Percentiles rank a stretch among this genome's conserved stretches.
These are phyloP conservation scores for Penicillium nordicum DNA, from an alignment of 2,329 filamentous ascomycete genomes.

Conservation along the genomic window DNA sequence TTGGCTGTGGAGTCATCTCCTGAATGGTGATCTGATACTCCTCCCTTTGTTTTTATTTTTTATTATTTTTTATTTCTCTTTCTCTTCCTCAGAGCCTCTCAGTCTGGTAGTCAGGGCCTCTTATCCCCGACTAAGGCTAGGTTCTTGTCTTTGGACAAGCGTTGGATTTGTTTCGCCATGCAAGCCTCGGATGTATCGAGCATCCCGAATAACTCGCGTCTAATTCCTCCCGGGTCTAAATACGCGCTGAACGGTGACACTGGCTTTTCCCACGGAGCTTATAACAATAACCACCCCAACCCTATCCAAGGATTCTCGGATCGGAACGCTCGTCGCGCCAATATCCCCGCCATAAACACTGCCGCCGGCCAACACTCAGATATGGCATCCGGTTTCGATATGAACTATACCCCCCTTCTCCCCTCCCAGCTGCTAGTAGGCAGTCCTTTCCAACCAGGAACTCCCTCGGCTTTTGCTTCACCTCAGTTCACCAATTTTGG, in stretches of 20 bases:
- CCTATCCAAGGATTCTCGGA: slow-evolving; percentile 76
- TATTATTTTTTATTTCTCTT: neutral
- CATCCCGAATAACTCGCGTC: slow-evolving; percentile 58
- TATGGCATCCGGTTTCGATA: slow-evolving; percentile 85
- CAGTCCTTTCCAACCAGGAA: slow-evolving; percentile 94
- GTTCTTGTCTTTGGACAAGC: slow-evolving; percentile 18
- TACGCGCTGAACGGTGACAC: slow-evolving; percentile 68
- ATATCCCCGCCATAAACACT: slow-evolving; percentile 92
- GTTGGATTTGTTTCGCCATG: slow-evolving; percentile 63
- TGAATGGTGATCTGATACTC: slow-evolving; percentile 32
- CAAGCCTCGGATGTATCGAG: slow-evolving; percentile 72
- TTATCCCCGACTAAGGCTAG: slow-evolving; percentile 4
- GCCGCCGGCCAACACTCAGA: slow-evolving; percentile 62
- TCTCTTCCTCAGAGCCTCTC: slow-evolving; percentile 1
- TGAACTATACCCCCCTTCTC: slow-evolving; percentile 96
- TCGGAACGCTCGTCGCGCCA: slow-evolving; percentile 74
- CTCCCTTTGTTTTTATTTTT: slow-evolving; percentile 56
- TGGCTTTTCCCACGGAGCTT: slow-evolving; percentile 89
- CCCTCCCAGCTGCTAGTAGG: slow-evolving; percentile 92
- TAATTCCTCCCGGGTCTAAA: slow-evolving; percentile 67
- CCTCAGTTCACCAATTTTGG: slow-evolving; percentile 86
- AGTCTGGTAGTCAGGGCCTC: slow-evolving; percentile 5
- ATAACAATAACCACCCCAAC: slow-evolving; percentile 69
- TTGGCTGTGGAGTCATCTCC: slow-evolving; percentile 12
- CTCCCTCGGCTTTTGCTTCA: slow-evolving; percentile 81